Conservation (phyloP, 176 grass and related monocot species). For the Cenchrus fungigraminus region DNA sequence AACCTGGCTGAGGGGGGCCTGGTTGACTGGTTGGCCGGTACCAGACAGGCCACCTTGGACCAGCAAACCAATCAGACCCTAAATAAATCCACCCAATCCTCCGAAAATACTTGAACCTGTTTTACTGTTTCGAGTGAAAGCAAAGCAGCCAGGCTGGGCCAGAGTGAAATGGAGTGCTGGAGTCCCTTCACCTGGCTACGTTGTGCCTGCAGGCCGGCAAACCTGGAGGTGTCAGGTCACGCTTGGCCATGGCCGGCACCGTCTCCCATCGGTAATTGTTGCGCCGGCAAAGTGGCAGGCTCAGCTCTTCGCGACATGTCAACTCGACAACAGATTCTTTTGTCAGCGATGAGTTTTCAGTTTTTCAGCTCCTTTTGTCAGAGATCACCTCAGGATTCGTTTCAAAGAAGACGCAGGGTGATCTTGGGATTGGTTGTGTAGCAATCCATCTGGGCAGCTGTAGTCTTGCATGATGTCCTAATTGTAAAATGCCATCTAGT, state of each 20-base stretch:
- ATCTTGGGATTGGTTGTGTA: not conserved
- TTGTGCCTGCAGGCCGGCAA: conserved; percentile 23
- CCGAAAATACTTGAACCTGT: not conserved
- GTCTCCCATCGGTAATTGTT: conserved; percentile 42
- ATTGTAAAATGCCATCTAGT: too few species aligned
- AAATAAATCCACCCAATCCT: not conserved
- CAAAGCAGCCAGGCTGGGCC: not conserved
- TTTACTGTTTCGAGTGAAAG: not conserved
- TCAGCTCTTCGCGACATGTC: conserved; percentile 13
- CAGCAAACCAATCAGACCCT: too few species aligned
- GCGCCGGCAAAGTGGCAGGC: not conserved
- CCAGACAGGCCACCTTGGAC: too few species aligned
- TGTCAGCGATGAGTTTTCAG: not conserved
- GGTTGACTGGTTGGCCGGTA: too few species aligned
- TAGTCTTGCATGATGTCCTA: too few species aligned
- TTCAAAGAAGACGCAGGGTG: not conserved
- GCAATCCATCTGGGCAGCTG: too few species aligned
- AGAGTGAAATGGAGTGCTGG: not conserved
- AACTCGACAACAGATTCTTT: conserved; percentile 10
- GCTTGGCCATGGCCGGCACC: conserved; percentile 28
- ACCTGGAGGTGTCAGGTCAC: conserved; percentile 47
- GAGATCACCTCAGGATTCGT: not conserved
- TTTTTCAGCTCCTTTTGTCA: not conserved
- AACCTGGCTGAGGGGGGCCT: too few species aligned
- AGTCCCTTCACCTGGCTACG: not conserved